phyloP scores from a whole-genome alignment of 2,329 filamentous ascomycete genomes.

The Monilinia fructigena region DNA sequence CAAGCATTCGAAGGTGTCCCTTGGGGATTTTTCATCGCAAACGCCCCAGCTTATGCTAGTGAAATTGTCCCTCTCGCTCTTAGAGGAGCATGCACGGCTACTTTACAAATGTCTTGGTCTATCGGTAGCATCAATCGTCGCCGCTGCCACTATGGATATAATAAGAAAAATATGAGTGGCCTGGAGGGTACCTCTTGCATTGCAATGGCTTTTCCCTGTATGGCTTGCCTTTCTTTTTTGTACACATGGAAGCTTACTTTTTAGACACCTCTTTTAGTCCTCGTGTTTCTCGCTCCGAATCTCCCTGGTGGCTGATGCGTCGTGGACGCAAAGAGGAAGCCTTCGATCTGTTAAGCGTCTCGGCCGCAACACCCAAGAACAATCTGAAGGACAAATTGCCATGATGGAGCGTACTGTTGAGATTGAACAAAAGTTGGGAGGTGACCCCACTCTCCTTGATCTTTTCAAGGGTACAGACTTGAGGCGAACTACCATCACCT shows the following conservation, averaged over 20 bases:
- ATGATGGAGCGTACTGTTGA: constrained; percentile 59
- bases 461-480: constrained; percentile 55
- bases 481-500: constrained; percentile 57
- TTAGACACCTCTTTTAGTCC: constrained; percentile 48
- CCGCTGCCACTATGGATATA: constrained; percentile 56
- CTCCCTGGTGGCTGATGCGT: constrained; percentile 51
- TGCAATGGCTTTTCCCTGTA: constrained; percentile 52
- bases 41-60: constrained; percentile 60
- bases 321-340: constrained; percentile 47
- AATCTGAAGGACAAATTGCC: constrained; percentile 51
- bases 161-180: constrained; percentile 41
- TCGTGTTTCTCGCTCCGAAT: constrained; percentile 49
- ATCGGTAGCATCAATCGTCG: constrained; percentile 62
- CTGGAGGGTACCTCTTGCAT: constrained; percentile 52
- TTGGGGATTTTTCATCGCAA: constrained; percentile 66
- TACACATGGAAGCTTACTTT: not conserved
- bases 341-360: constrained; percentile 40
- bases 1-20: constrained; percentile 55
- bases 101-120: constrained; percentile 66
- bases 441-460: constrained; percentile 49
- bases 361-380: constrained; percentile 45
- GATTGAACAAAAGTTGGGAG: constrained; percentile 50
- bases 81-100: constrained; percentile 58
- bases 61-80: constrained; percentile 61
- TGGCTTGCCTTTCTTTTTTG: not conserved